Evolutionary conservation across 2,329 filamentous ascomycete species (phyloP), one percentile per base, ranked within the genome.

Genomic region (Curvularia eragrostidis): DNA sequence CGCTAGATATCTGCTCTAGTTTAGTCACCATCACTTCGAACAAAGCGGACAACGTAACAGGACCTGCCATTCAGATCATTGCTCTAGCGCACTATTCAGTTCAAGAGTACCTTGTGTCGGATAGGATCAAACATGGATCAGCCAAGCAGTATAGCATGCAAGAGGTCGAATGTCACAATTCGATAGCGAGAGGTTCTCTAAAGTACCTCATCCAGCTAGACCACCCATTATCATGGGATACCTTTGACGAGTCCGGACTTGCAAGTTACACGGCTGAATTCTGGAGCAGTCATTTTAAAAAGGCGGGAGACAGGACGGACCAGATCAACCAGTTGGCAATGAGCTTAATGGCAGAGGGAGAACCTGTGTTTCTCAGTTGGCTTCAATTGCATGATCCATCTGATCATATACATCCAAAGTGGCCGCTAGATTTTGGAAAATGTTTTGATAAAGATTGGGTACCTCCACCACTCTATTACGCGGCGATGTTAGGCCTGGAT

Each of bases 11-110:
- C 46, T 77, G 72, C 50, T 69, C 69, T 0, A 75, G 71, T 61
- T 63, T 77, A 1, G 61, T 76, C 24, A 73, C 64, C 26, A 56
- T 73, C 1, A 52, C 57, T 15, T 59, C 58, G 26, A 49, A 34
- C 21, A 23, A 42, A 26, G 36, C 7, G n/a, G 23, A 63, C 1
- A 15, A 30, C 32, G 30, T 18, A n/a, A 5, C 1, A 51, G 15
- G 24, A 38, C 12, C 53, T 32, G 18, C 38, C 5, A 13, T 49
- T 38, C 51, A 43, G 15, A 54, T 65, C n/a, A 43, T 69, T 23
- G 49, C 54, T 51, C 60, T 76, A 18, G 69, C 73, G 43, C 74
- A 77, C 55, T 75, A 73, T 51, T 77, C 74, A n/a, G 73, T 77
- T 6, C 64, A 74, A 39, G 74, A 77, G 44, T 77, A 75, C 39